Percentiles rank a stretch among this genome's conserved stretches.
phyloP scores from a whole-genome alignment of 1,284 basidiomycete genomes.

The Ceratobasidium sp. region DNA sequence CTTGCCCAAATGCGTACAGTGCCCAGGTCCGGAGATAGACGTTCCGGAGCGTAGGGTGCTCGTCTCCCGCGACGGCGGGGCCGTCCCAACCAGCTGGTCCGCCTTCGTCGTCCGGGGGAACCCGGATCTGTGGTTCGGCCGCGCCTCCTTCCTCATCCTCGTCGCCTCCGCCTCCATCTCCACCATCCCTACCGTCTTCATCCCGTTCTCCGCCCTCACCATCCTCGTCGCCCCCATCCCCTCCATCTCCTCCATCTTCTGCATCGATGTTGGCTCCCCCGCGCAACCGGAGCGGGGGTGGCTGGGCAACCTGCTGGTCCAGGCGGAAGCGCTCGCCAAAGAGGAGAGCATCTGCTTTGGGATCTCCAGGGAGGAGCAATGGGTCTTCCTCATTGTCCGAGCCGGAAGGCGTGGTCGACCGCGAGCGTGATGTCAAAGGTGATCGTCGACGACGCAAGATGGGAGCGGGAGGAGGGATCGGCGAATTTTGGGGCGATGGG shows the following conservation, averaged over 20 bases:
- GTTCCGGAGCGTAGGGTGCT: background rate
- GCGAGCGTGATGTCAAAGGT: background rate
- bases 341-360: background rate
- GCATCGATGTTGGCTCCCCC: no score
- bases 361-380: background rate
- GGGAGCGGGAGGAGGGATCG: no score
- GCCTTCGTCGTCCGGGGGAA: background rate
- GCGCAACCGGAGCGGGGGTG: background rate
- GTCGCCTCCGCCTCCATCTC: background rate
- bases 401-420: background rate
- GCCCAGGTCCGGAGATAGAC: conserved; percentile 15
- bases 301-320: background rate
- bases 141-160: no score
- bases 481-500: no score
- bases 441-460: background rate
- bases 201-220: background rate
- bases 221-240: no score
- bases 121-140: background rate
- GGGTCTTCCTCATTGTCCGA: background rate
- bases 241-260: no score
- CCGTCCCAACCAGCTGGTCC: background rate
- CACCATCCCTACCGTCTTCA: background rate
- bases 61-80: background rate
- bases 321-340: background rate
- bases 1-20: background rate